Base-by-base conservation (phyloP, 225 moss, liverwort and hornwort species). In the Bryoerythrophyllum caledonicum region DNA sequence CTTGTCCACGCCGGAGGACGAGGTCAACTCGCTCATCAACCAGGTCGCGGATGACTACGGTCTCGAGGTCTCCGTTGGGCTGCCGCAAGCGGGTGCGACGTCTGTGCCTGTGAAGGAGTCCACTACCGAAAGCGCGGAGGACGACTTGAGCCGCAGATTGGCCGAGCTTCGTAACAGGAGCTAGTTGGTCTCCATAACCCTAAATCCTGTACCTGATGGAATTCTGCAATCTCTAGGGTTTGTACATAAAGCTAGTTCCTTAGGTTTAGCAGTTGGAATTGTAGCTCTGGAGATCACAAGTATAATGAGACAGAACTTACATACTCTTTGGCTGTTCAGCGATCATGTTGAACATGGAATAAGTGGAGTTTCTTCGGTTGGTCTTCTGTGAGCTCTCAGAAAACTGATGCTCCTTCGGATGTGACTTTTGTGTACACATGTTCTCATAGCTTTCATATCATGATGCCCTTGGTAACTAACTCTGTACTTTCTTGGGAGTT, bases 1-100 rank as follows among this genome's bases (percentile, higher is more conserved):
- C 70, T 72, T 88, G 61, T 85, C 85, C 16, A 88, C 87, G 21
- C 87, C 87, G 15, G 87, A 88, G 62, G 87, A 88, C 19, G 85
- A 88, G 40, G 87, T 88, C 27, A 88, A 88, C 80, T 85, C 87
- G 78, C 82, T 88, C n/a, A 88, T 88, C 68, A 85, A 85, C 75
- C 87, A 88, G 65, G 87, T 88, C 38, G 87, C 87, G 13, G 87
- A 88, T 23, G 87, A 88, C 40, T 88, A 88, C 6, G 87, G 87
- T 9, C 85, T 88, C 26, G 87, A 88, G 80, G 87, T 88, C 16
- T 88, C 87, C 2, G 75, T 88, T 2, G 87, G 87, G 27, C 75
- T 88, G 16, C 87, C 87, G 21, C 82, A 80, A 60, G 87, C 87
- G 46, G 87, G 84, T 17, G 84, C 84, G 21, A 77, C 82, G 3